Evolutionary conservation across 163 green algal species (phyloP).

Genomic region (Scenedesmus sp.): DNA sequence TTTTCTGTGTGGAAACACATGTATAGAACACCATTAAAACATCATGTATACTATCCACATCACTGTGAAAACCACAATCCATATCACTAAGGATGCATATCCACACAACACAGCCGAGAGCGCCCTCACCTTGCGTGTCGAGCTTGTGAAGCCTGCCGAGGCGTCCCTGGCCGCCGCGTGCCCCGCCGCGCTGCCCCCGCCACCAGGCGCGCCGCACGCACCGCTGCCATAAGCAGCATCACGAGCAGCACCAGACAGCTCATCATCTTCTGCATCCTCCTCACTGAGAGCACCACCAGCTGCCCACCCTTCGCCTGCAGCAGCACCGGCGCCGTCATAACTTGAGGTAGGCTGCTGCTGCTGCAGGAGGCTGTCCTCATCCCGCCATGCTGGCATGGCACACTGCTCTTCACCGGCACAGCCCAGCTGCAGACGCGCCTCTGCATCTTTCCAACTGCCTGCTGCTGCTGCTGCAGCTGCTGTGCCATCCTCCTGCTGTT

Average conservation of each 20-base stretch:
- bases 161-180: not conserved
- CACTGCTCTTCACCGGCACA: not conserved
- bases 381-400: not conserved
- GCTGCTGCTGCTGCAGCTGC: constrained; percentile 33
- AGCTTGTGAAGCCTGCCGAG: not conserved
- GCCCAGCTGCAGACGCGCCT: not conserved
- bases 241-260: not conserved
- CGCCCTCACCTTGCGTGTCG: not conserved
- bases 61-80: no score
- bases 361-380: not conserved
- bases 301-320: not conserved
- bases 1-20: no score
- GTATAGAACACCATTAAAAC: no score
- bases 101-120: not conserved
- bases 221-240: not conserved
- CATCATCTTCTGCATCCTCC: not conserved
- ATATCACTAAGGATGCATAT: no score
- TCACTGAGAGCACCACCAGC: not conserved
- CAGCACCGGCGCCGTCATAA: not conserved
- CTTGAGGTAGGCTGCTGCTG: constrained; percentile 16
- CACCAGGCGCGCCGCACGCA: not conserved
- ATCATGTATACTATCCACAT: no score
- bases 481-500: not conserved
- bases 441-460: not conserved
- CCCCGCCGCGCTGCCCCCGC: not conserved